phyloP scores from a whole-genome alignment of 1,284 basidiomycete genomes.

The Cryptococcus amylolentus region DNA sequence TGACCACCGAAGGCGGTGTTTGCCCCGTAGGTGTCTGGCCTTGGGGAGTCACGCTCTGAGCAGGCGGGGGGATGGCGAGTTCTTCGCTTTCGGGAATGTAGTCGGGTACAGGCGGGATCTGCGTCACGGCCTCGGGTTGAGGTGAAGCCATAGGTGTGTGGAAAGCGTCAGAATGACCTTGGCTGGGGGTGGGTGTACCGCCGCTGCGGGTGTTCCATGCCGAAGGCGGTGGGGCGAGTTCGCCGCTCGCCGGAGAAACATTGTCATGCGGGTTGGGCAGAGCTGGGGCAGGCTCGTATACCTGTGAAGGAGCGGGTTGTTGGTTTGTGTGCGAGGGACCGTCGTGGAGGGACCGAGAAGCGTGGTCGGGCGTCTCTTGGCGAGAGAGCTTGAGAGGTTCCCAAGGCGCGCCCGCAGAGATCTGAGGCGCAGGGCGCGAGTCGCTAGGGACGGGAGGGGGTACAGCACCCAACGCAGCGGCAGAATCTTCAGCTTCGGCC shows the following conservation, averaged over 20 bases:
- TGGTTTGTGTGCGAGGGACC: background rate
- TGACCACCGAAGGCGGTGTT: background rate
- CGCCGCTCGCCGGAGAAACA: background rate
- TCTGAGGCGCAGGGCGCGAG: slow-evolving; percentile 2
- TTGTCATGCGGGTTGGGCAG: background rate
- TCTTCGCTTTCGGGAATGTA: no score
- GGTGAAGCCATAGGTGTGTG: slow-evolving; percentile 14
- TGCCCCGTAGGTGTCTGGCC: background rate
- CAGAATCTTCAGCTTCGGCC: background rate
- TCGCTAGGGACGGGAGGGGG: slow-evolving; percentile 1
- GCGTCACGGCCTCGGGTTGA: background rate
- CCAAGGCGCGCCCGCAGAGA: slow-evolving; percentile 17
- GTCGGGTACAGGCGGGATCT: no score
- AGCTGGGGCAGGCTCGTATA: background rate
- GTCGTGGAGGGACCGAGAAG: slow-evolving; percentile 5
- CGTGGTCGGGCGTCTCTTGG: no score
- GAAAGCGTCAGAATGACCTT: slow-evolving; percentile 5
- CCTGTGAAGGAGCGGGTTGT: background rate
- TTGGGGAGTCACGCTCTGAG: background rate
- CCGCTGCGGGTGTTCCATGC: background rate
- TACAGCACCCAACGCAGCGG: background rate
- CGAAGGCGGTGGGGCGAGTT: slow-evolving; percentile 2
- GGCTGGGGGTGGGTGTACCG: slow-evolving; percentile 8
- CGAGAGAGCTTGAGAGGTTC: slow-evolving; percentile 29
- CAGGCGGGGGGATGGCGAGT: background rate